Evolutionary conservation across 2,329 filamentous ascomycete species (phyloP).

Genomic region (Periconia digitata): DNA sequence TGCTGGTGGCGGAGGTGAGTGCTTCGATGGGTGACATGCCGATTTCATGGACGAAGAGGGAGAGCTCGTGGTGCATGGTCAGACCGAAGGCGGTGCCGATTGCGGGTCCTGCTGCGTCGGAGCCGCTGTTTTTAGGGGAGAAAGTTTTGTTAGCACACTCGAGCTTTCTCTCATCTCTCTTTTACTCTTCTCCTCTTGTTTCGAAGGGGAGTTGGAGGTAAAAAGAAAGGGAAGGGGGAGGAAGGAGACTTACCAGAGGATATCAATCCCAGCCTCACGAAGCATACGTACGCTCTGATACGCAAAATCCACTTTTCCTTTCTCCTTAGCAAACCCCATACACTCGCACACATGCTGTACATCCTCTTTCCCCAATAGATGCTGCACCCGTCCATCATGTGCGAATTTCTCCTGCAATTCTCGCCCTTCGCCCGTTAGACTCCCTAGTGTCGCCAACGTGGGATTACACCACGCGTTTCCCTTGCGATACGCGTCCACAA

Average conservation of each 20-base stretch:
- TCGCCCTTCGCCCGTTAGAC: slow-evolving; percentile 45
- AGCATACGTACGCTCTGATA: slow-evolving; percentile 46
- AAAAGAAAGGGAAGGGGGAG: too few species aligned
- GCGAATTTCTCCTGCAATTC: slow-evolving; percentile 44
- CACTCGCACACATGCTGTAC: slow-evolving; percentile 44
- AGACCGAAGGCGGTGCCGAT: slow-evolving; percentile 49
- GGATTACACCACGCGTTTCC: slow-evolving; percentile 48
- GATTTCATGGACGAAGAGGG: slow-evolving; percentile 45
- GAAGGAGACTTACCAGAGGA: slow-evolving; percentile 38
- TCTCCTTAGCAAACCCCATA: slow-evolving; percentile 41
- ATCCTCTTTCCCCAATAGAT: slow-evolving; percentile 37
- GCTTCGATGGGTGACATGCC: slow-evolving; percentile 49
- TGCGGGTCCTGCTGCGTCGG: slow-evolving; percentile 47
- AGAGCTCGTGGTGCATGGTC: slow-evolving; percentile 46
- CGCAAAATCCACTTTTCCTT: slow-evolving; percentile 42
- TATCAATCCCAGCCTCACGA: slow-evolving; percentile 44
- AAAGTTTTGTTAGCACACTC: not conserved
- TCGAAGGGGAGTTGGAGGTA: too few species aligned
- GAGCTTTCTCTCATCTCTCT: too few species aligned
- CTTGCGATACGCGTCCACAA: slow-evolving; percentile 46
- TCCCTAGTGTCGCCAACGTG: slow-evolving; percentile 45
- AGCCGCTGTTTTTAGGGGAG: slow-evolving; percentile 36
- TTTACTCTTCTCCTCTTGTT: too few species aligned
- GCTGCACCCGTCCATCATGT: slow-evolving; percentile 41
- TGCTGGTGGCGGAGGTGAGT: slow-evolving; percentile 43